Percentiles rank a stretch among this genome's conserved stretches.
Conservation (phyloP, 192 early-diverging fungal species). For the Coemansia sp. region DNA sequence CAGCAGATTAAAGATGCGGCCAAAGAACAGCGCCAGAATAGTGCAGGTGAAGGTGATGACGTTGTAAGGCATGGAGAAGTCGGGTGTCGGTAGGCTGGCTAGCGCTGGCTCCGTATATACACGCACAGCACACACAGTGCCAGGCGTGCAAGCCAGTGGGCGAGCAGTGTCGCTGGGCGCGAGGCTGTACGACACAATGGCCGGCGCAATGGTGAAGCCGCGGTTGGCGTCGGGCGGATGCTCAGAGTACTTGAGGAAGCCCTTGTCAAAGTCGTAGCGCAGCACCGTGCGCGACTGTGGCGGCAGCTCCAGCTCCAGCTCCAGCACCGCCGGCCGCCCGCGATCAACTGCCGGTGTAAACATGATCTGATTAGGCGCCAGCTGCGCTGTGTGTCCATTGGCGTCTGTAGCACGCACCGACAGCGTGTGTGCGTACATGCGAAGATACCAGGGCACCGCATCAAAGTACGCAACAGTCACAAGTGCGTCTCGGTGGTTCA, state of each 20-base stretch:
- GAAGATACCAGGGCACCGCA: conserved; percentile 88
- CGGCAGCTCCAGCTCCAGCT: conserved; percentile 69
- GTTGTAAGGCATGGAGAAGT: conserved; percentile 99
- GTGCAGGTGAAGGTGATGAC: conserved; percentile 98
- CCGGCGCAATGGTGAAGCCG: conserved; percentile 88
- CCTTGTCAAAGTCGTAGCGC: conserved; percentile 83
- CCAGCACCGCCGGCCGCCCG: conserved; percentile 76
- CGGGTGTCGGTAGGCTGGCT: conserved; percentile 89
- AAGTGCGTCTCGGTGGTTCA: conserved; percentile 60
- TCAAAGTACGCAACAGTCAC: conserved; percentile 68
- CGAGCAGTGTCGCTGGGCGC: conserved; percentile 17
- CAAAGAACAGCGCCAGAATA: conserved; percentile 92
- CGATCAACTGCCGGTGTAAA: conserved; percentile 79
- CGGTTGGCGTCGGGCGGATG: conserved; percentile 95
- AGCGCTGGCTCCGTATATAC: conserved; percentile 87
- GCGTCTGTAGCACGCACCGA: conserved; percentile 32
- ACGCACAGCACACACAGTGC: conserved; percentile 37
- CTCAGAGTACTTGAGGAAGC: conserved; percentile 93
- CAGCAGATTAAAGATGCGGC: conserved; percentile 85
- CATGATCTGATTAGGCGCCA: conserved; percentile 24
- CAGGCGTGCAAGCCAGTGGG: conserved; percentile 21
- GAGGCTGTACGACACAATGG: conserved; percentile 56
- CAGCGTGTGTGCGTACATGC: conserved; percentile 89
- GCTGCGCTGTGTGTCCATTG: conserved; percentile 4
- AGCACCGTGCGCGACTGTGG: conserved; percentile 67